These are phyloP conservation scores for Neurospora sp. DNA, from an alignment of 495 filamentous ascomycete species.

Conservation along the genomic window DNA sequence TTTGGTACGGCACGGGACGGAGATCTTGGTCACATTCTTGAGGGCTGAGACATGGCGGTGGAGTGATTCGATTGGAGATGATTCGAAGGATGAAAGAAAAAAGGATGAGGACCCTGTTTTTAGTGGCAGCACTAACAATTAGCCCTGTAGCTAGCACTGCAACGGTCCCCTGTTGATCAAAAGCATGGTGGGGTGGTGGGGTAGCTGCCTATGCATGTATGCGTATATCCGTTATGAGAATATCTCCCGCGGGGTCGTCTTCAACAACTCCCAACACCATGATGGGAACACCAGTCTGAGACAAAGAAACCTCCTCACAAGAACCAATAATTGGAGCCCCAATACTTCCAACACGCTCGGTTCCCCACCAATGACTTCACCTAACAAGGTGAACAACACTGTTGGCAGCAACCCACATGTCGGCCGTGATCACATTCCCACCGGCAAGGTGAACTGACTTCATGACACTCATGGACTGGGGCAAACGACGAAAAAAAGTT, in stretches of 20 bases:
- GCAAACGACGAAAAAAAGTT: not conserved
- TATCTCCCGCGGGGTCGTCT: not conserved
- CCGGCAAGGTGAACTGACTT: not conserved
- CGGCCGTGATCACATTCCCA: not conserved
- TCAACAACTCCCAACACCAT: not conserved
- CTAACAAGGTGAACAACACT: not conserved
- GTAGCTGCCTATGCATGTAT: not conserved
- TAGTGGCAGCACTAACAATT: not conserved
- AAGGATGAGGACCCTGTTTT: not conserved
- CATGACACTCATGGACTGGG: not conserved
- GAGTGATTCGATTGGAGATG: not conserved
- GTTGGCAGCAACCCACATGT: not conserved
- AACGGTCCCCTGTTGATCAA: not conserved
- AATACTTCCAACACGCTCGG: not conserved
- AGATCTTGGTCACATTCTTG: not conserved
- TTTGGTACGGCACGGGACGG: not conserved
- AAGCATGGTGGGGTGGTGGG: not conserved
- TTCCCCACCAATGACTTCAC: not conserved
- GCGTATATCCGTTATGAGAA: not conserved
- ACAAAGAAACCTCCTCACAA: not conserved
- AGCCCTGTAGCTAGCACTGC: not conserved
- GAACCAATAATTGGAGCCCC: not conserved
- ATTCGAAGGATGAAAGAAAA: not conserved
- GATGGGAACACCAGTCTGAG: not conserved
- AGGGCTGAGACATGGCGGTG: not conserved